Conservation (phyloP, 2,329 filamentous ascomycete genomes). For the Beauveria australis region DNA sequence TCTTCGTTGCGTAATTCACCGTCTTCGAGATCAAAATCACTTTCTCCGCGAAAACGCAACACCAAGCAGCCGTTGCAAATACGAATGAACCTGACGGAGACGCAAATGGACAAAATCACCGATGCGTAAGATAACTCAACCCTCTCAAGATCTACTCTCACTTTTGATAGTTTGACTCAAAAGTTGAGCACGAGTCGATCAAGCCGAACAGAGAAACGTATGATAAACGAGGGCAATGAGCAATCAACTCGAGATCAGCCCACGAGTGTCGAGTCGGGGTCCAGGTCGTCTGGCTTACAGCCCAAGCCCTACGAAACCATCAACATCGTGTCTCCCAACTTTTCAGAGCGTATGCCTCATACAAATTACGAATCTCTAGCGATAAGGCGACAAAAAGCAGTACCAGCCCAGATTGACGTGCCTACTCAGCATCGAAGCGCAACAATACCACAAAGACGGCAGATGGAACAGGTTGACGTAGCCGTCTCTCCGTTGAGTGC, state of each 20-base stretch:
- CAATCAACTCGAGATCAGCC: background rate
- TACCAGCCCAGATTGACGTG: constrained; percentile 2
- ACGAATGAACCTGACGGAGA: constrained; percentile 40
- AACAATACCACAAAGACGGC: background rate
- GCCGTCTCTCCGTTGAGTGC: constrained; percentile 22
- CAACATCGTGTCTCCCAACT: constrained; percentile 18
- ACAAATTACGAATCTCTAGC: constrained; percentile 18
- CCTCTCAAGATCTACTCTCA: constrained; percentile 11
- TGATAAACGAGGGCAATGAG: constrained; percentile 14
- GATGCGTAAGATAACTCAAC: constrained; percentile 29
- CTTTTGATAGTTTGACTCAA: constrained; percentile 1
- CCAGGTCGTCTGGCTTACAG: background rate
- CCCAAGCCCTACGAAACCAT: constrained; percentile 7
- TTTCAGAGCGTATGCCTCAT: constrained; percentile 25
- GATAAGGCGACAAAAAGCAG: constrained; percentile 21
- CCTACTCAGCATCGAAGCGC: background rate
- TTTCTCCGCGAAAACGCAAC: constrained; percentile 27
- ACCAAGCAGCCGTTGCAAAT: constrained; percentile 34
- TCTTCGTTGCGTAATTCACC: background rate
- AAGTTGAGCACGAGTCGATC: constrained; percentile 22
- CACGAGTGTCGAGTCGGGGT: background rate
- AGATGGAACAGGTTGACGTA: constrained; percentile 9
- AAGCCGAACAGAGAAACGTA: background rate
- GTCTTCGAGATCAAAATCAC: constrained; percentile 23
- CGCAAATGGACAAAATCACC: constrained; percentile 39